Base-by-base conservation (phyloP, 495 filamentous ascomycete species). In the Mytilinidion resinicola region DNA sequence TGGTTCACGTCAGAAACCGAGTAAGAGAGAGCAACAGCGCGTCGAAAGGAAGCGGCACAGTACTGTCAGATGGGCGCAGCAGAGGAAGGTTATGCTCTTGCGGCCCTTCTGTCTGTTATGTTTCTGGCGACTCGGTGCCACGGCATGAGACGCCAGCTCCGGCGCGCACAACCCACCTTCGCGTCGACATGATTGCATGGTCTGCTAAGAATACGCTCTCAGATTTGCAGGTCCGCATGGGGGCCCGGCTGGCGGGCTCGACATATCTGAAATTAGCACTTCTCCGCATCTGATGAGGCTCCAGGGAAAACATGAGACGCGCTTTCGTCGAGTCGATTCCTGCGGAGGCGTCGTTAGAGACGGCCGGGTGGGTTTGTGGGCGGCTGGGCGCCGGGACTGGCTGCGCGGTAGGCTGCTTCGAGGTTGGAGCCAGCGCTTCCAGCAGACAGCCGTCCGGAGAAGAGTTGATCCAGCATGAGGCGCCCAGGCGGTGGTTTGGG, bases 21-120 rank as follows among this genome's bases (percentile, higher is more conserved):
- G 44, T 49, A 44, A 19, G 11, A 38, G 10, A 47, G 25, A 52
- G 38, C 8, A 17, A 19, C 36, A 54, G 38, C 30, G 55, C 55
- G 51, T 55, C 39, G 12, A 41, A 43, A 53, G 62, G 55, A 61
- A 55, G 59, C 39, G 59, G 59, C 62, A 56, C 59, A 56, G 59
- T 62, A 36, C 48, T 52, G 52, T 44, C 56, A 14, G 51, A 61
- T 19, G 20, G 46, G 52, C 58, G 38, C 56, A 41, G 61, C 58
- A 38, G 53, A 39, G 15, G 57, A 37, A 56, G 59, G 39, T 55
- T 11, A 50, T 48, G 51, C 59, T 55, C 50, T 44, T 49, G 59
- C 19, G 21, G 46, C 21, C 46, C 20, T 49, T 33, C 8, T 15
- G 42, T 8, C 9, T 46, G 9, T 17, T 46, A 46, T 51, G 7